Base-by-base conservation (phyloP, 345 rosid species). In the Conringia planisiliqua region DNA sequence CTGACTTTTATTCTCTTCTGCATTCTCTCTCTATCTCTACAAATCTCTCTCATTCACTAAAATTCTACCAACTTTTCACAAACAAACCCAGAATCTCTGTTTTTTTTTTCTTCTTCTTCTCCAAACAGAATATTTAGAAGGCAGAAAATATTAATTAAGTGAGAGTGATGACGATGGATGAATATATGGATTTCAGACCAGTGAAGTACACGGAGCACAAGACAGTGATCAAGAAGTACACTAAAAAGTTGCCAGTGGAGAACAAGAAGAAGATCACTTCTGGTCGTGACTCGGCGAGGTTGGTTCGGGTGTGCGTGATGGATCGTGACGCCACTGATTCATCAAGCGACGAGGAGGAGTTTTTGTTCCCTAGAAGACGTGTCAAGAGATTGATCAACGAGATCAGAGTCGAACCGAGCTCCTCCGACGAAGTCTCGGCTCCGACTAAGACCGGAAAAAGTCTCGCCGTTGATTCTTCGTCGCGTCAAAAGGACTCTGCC, bases 241-340 rank as follows among this genome's bases (percentile, higher is more conserved):
- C 79, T 29, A 82, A 83, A 46, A 71, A 81, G 5, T 51, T 82
- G 0, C 17, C 79, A 20, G 3, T 1, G 3, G 60, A 56, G 26
- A 82, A 62, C 57, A 47, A 10, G n/a, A 47, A 63, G 36, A 62
- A 9, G 52, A 32, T 4, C 11, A 48, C 18, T 27, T 2, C 36
- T 27, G 82, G 40, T 66, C 56, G 32, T 12, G 76, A 73, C 68
- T 12, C 79, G 14, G 10, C 66, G 27, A 82, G 83, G 62, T 43
- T 86, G 13, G 84, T 95, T 7, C 86, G 97, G 14, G 81, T 95
- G 36, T 85, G 82, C 11, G 62, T 88, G 10, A 85, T 82, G 6
- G 99, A 95, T 70, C 85, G 77, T 0, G 89, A 92, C 39, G 99
- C 99, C 5, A 95, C 99, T 6, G 99, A 95, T 75, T 92, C 99